Evolutionary conservation across 2,329 filamentous ascomycete species (phyloP).

Genomic region (Sporothrix protearum): DNA sequence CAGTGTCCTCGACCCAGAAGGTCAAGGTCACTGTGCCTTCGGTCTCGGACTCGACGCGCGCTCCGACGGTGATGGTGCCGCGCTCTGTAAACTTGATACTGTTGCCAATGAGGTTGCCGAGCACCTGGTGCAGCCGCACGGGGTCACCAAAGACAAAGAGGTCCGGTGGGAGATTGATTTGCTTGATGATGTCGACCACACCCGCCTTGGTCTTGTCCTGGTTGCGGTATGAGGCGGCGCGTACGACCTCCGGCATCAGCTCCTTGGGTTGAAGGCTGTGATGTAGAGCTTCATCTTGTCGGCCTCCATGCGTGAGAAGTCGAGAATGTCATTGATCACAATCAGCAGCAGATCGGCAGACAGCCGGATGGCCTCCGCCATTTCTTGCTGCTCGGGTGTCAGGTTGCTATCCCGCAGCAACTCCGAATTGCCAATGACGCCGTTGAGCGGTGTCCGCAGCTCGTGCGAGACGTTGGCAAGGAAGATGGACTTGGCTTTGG

Average conservation of each 20-base stretch:
- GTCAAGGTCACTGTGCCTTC: conserved; percentile 68
- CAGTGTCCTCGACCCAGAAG: conserved; percentile 84
- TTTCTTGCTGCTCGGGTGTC: conserved; percentile 74
- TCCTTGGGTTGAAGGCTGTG: conserved; percentile 63
- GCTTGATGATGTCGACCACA: conserved; percentile 62
- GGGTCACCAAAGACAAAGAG: conserved; percentile 68
- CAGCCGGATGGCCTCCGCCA: conserved; percentile 80
- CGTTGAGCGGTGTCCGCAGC: conserved; percentile 76
- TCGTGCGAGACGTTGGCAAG: conserved; percentile 78
- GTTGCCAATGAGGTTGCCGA: conserved; percentile 85
- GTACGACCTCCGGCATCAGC: conserved; percentile 64
- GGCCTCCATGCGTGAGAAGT: conserved; percentile 91
- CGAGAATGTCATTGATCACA: conserved; percentile 93
- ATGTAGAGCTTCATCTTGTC: conserved; percentile 80
- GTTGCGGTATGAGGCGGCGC: conserved; percentile 64
- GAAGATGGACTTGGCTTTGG: conserved; percentile 79
- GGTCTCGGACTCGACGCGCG: conserved; percentile 67
- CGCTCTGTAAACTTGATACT: conserved; percentile 90
- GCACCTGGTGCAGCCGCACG: conserved; percentile 63
- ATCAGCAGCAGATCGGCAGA: conserved; percentile 84
- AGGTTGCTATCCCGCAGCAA: conserved; percentile 72
- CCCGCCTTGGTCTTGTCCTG: conserved; percentile 59
- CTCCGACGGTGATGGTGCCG: conserved; percentile 79
- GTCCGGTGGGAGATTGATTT: conserved; percentile 67
- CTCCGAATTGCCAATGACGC: conserved; percentile 85